Conservation (phyloP, 108 stramenopile species). For the Fragilaria radians region DNA sequence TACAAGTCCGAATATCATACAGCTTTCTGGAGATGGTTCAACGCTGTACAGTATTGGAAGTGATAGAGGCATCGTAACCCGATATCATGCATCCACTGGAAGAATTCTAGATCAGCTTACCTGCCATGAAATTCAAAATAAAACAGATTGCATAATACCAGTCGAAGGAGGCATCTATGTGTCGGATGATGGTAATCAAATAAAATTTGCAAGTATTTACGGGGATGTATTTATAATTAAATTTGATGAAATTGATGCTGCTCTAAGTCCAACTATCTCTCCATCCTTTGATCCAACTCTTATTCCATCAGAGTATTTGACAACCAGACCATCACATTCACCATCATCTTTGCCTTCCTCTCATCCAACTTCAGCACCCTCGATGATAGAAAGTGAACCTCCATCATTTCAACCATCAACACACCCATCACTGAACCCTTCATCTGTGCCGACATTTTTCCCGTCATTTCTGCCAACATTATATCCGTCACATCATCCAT, state of each 20-base stretch:
- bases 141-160: neutral
- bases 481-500: neutral
- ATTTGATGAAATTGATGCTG: slow-evolving; percentile 1
- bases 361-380: neutral
- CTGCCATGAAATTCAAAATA: neutral
- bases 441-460: neutral
- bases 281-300: neutral
- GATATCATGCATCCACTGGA: slow-evolving; percentile 2
- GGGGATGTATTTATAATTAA: neutral
- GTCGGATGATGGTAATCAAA: neutral
- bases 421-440: neutral
- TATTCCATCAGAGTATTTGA: neutral
- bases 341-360: neutral
- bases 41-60: neutral
- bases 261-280: no score
- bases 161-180: neutral
- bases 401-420: neutral
- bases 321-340: neutral
- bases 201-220: neutral
- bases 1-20: neutral
- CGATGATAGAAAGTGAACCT: neutral
- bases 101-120: neutral
- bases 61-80: neutral
- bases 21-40: neutral
- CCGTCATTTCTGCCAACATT: neutral